Evolutionary conservation across 257 asterid genomes (phyloP).

Genomic region (Nicotiana obtusifolia): DNA sequence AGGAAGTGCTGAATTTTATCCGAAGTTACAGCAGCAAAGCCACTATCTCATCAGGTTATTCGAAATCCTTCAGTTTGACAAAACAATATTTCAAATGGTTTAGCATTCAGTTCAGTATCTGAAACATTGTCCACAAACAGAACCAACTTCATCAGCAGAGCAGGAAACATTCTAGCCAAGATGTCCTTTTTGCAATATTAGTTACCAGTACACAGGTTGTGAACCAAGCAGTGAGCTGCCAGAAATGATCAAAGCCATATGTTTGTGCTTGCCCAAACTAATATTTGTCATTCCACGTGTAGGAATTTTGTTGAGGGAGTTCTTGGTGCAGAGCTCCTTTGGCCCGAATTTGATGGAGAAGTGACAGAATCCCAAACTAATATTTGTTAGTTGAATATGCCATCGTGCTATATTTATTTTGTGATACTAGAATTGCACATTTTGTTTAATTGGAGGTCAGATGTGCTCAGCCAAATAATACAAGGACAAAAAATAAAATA

Average conservation of each 20-base stretch:
- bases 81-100: constrained; percentile 29
- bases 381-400: not conserved
- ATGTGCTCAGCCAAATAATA: not conserved
- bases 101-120: constrained; percentile 15
- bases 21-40: constrained; percentile 30
- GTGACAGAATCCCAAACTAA: not conserved
- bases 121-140: constrained; percentile 31
- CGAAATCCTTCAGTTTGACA: constrained; percentile 23
- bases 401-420: not conserved
- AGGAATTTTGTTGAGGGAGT: not conserved
- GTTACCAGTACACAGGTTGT: constrained; percentile 32
- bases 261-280: not conserved
- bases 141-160: constrained; percentile 23
- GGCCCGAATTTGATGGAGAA: not conserved
- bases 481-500: not conserved
- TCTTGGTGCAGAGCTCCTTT: not conserved
- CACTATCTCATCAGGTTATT: constrained; percentile 35
- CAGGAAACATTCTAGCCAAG: constrained; percentile 39
- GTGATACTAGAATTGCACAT: not conserved
- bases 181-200: constrained; percentile 45
- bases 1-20: constrained; percentile 22
- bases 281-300: not conserved
- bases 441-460: not conserved
- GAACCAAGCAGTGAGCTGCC: constrained; percentile 35
- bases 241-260: constrained; percentile 28